These are phyloP conservation scores for Beta vulgaris DNA, from an alignment of 148 eudicot species.

Conservation along the genomic window DNA sequence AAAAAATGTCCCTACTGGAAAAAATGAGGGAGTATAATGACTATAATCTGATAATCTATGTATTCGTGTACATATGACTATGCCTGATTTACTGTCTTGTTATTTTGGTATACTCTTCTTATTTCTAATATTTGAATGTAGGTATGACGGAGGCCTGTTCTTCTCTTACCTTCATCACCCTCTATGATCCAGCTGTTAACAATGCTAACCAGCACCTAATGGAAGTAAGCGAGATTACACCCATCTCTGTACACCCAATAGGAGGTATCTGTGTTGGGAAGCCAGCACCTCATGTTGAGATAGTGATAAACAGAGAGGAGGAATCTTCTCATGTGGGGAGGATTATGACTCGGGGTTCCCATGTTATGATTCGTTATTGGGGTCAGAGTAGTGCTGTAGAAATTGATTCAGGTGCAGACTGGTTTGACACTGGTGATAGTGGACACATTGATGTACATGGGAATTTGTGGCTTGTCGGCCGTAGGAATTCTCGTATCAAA, in stretches of 20 bases:
- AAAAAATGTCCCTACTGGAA: too few relatives aligned
- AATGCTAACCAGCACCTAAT: conserved; percentile 18
- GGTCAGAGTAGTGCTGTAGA: conserved; percentile 31
- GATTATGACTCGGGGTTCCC: conserved; percentile 81
- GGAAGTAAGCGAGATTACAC: neutral
- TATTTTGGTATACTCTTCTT: conserved; percentile 6
- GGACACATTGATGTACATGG: conserved; percentile 68
- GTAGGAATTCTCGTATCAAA: conserved; percentile 73
- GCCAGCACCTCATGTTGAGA: conserved; percentile 85
- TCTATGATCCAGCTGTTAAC: conserved; percentile 49
- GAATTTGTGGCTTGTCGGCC: conserved; percentile 85
- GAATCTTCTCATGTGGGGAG: conserved; percentile 50
- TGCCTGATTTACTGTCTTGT: neutral
- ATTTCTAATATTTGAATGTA: conserved; percentile 25
- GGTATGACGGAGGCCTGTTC: conserved; percentile 98
- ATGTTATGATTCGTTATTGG: conserved; percentile 81
- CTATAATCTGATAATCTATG: too few relatives aligned
- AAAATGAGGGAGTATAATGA: too few relatives aligned
- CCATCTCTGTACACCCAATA: conserved; percentile 16
- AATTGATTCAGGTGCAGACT: conserved; percentile 37
- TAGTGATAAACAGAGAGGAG: conserved; percentile 36
- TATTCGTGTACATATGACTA: neutral
- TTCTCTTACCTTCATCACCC: conserved; percentile 74
- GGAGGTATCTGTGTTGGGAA: conserved; percentile 80
- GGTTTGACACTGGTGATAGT: conserved; percentile 94